Evolutionary conservation across 192 early-diverging fungal species (phyloP).

Genomic region (Tieghemiomyces parasiticus): DNA sequence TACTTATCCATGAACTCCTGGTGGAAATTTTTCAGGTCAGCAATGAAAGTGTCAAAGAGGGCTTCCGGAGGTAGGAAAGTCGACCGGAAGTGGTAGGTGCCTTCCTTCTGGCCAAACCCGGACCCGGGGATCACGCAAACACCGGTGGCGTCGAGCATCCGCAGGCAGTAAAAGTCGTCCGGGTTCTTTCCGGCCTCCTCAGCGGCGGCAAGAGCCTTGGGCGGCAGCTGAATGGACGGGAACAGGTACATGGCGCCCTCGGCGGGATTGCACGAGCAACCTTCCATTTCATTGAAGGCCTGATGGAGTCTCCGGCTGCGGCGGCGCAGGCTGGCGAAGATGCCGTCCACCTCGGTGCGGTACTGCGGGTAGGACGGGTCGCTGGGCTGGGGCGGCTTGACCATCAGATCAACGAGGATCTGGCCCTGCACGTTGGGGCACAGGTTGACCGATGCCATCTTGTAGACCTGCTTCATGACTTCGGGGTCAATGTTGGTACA

Average conservation of each 20-base stretch:
- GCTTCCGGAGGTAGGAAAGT: slow-evolving; percentile 93
- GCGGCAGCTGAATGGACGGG: slow-evolving; percentile 62
- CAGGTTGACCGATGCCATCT: slow-evolving; percentile 80
- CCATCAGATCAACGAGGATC: slow-evolving; percentile 88
- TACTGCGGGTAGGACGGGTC: slow-evolving; percentile 66
- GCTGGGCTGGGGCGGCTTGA: slow-evolving; percentile 70
- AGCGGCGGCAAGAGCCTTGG: slow-evolving; percentile 65
- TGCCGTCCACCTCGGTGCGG: slow-evolving; percentile 48
- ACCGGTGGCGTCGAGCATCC: slow-evolving; percentile 83
- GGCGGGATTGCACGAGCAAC: slow-evolving; percentile 71
- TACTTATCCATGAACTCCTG: slow-evolving; percentile 64
- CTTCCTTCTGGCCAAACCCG: slow-evolving; percentile 80
- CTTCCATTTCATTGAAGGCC: slow-evolving; percentile 71
- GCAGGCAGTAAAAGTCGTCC: slow-evolving; percentile 83
- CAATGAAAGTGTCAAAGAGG: slow-evolving; percentile 81
- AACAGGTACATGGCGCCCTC: slow-evolving; percentile 97
- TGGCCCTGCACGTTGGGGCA: slow-evolving; percentile 95
- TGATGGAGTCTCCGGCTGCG: slow-evolving; percentile 57
- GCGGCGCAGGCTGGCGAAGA: slow-evolving; percentile 66
- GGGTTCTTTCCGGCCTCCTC: slow-evolving; percentile 50
- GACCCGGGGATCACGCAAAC: slow-evolving; percentile 92
- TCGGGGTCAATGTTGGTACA: slow-evolving; percentile 59
- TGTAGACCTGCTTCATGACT: slow-evolving; percentile 79
- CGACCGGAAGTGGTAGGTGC: slow-evolving; percentile 89
- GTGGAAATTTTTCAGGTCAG: slow-evolving; percentile 64